Base-by-base conservation (phyloP, 257 asterid species). In the Gentiana dahurica region DNA sequence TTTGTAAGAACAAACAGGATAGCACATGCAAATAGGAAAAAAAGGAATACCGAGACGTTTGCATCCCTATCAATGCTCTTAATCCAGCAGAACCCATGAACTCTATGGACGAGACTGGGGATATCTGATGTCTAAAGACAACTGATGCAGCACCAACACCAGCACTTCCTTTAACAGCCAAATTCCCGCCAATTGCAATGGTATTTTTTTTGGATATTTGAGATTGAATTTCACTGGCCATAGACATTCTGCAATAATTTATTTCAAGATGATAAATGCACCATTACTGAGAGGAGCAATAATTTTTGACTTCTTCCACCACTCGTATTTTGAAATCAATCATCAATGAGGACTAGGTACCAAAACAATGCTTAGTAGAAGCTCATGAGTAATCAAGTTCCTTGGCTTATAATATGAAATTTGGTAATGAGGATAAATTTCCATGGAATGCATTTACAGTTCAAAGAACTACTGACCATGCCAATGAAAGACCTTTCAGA, bases 211-310 rank as follows among this genome's bases (percentile, higher is more conserved):
- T 76, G 11, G 97, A 88, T 69, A 88, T 48, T 67, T 77, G 84
- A 55, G 97, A 83, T 44, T 85, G 95, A 58, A 82, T 77, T 80
- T 88, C 91, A 77, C 85, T 92, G 35, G 91, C 89, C 95, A 92
- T 83, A 63, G 73, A 91, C 97, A 92, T 85, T 77, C 99, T 92
- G 85, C 69, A 79, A 63, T 59, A 57, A 68, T 4, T 55, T 15
- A 62, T 61, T 41, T 39, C 44, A 4, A 39, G 24, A 39, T 39
- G 8, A 39, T 39, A 39, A 7, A 7, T 3, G 8, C 44, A 39
- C 8, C 44, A 39, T 7, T 4, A 39, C 8, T 7, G 8, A 39
- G 6, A 7, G 44, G 44, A 39, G 44, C 44, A 39, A 4, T 7
- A 39, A 7, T 39, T 24, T 24, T 24, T 24, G 0, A 24, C 24